Evolutionary conservation across 2,329 filamentous ascomycete genomes (phyloP), one percentile per base, ranked within the genome.

Genomic region (Zalaria sp.): DNA sequence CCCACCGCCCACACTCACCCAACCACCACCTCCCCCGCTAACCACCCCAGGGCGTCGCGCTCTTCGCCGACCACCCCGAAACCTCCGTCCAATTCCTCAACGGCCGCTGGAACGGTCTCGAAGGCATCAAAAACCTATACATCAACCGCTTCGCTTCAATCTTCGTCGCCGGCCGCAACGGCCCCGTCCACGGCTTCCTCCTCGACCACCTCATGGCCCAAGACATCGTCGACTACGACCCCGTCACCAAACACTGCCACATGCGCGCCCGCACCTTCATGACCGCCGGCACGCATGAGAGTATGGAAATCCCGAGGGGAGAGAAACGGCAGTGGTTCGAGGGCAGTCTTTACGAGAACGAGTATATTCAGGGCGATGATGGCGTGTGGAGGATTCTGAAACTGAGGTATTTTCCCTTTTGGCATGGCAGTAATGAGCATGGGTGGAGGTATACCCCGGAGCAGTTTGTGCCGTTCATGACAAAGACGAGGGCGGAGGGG

Each of bases 161-260:
- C n/a, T 75, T 75, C 42, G 69, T 73, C 27, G 62, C 63, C 5
- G 70, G 70, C 5, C 69, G 72, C 46, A 74, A 75, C 49, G 71
- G 71, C 1, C 72, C 71, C 10, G 64, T 75, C 5, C 61, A 71
- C 49, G 71, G 71, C 28, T 75, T 72, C 50, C 62, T 75, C 7
- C 65, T 75, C 9, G 72, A 75, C 52, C 71, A 75, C 52, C 66
- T 70, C 29, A 72, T 74, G 63, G 66, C 73, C 59, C 71, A 75
- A 50, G 71, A 71, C 53, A 69, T 75, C 37, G 59, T 75, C 38
- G 69, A 73, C 50, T 62, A 74, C 25, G 62, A 67, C 46, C 46
- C 63, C 2, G 57, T 57, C 4, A 65, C 66, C n/a, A 66, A 60
- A 1, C 66, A 64, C 41, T 71, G 69, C 8, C 65, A 64, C 52